Evolutionary conservation across 2,329 filamentous ascomycete genomes (phyloP).

Genomic region (Sporothrix sp.): DNA sequence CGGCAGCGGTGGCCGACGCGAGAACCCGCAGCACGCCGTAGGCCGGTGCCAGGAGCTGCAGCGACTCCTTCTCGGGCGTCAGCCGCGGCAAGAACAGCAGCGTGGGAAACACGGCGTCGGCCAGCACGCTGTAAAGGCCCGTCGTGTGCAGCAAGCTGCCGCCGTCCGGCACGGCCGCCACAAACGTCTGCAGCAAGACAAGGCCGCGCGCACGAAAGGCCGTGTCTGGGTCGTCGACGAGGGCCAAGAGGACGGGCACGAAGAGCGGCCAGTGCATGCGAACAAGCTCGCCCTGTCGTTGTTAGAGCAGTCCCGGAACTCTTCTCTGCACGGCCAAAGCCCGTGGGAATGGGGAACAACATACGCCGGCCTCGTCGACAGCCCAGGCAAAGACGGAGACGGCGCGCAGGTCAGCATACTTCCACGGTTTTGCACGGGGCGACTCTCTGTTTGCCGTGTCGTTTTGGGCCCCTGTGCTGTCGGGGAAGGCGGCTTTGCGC

Average conservation of each 20-base stretch:
- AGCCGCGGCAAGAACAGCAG: slow-evolving; percentile 69
- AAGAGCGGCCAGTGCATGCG: slow-evolving; percentile 56
- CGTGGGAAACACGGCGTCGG: slow-evolving; percentile 59
- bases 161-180: slow-evolving; percentile 40
- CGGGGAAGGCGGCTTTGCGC: slow-evolving; percentile 40
- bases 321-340: too few species aligned
- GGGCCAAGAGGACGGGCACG: slow-evolving; percentile 57
- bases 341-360: too few species aligned
- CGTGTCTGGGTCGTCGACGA: slow-evolving; percentile 54
- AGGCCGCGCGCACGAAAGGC: slow-evolving; percentile 48
- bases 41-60: slow-evolving; percentile 51
- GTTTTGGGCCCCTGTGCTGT: slow-evolving; percentile 23
- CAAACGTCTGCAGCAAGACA: slow-evolving; percentile 41
- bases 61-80: slow-evolving; percentile 62
- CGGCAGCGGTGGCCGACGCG: slow-evolving; percentile 22
- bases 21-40: slow-evolving; percentile 59
- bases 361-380: slow-evolving; percentile 38
- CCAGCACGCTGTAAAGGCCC: slow-evolving; percentile 58
- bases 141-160: slow-evolving; percentile 28
- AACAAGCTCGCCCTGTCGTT: slow-evolving; percentile 34
- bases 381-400: slow-evolving; percentile 54
- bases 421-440: slow-evolving; percentile 48
- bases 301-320: too few species aligned
- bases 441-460: slow-evolving; percentile 24
- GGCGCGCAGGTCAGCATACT: slow-evolving; percentile 40